A percentile compares a stretch with the other conserved stretches of the same genome.
phyloP scores from a whole-genome alignment of 2,329 filamentous ascomycete species.

The Colletotrichum sp. region DNA sequence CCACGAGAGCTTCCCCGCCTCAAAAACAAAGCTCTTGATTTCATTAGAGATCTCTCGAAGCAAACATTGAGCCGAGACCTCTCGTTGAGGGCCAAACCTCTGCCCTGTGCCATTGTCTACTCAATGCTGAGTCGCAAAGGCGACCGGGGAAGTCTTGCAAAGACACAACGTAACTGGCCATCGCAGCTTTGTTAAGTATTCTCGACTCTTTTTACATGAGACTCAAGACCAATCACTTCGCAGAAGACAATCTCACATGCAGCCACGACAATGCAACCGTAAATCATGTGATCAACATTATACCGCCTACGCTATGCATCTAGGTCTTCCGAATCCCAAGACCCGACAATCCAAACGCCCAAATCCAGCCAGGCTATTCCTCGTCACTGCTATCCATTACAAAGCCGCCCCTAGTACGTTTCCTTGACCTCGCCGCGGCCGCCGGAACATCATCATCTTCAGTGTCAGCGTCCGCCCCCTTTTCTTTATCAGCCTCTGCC shows the following conservation, averaged over 20 bases:
- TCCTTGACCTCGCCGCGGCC: constrained; percentile 40
- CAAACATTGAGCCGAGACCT: no score
- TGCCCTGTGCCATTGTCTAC: no score
- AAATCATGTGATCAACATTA: not conserved
- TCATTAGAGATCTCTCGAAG: no score
- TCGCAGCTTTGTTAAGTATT: no score
- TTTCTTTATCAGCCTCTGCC: not conserved
- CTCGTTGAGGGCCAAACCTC: no score
- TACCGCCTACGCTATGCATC: constrained; percentile 11
- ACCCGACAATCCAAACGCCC: not conserved
- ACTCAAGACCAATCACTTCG: no score
- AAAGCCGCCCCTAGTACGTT: constrained; percentile 57
- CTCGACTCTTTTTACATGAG: no score
- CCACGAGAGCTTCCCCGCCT: accelerated
- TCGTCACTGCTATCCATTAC: constrained; percentile 66
- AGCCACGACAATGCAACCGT: not conserved
- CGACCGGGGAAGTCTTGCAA: no score
- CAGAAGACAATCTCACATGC: no score
- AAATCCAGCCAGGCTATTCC: constrained; percentile 33
- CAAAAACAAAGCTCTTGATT: accelerated
- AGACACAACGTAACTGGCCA: no score
- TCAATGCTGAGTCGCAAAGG: no score
- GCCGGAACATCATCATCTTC: constrained; percentile 47
- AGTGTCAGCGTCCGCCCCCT: constrained; percentile 14
- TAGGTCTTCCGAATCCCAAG: not conserved